A percentile compares a stretch with the other conserved stretches of the same genome.
These are phyloP conservation scores for Hemileccinum impolitum DNA, from an alignment of 768 basidiomycete genomes.

Conservation along the genomic window DNA sequence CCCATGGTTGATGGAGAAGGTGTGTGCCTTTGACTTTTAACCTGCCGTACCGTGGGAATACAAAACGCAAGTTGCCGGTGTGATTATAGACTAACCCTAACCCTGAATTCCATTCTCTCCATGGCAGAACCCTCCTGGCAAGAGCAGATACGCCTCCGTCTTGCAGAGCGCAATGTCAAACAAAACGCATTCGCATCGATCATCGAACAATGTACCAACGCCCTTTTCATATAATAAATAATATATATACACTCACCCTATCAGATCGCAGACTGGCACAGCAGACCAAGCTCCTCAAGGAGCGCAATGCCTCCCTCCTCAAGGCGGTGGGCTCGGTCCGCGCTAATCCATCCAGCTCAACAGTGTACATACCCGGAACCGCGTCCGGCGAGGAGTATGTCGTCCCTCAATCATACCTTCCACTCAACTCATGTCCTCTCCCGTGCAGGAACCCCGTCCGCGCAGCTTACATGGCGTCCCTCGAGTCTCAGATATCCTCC, in stretches of 20 bases:
- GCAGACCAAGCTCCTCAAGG: slow-evolving; percentile 87
- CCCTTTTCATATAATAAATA: too few species aligned
- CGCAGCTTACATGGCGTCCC: slow-evolving; percentile 83
- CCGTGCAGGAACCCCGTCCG: slow-evolving; percentile 71
- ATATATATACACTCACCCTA: slow-evolving; percentile 12
- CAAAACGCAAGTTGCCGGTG: slow-evolving; percentile 19
- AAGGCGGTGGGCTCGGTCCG: slow-evolving; percentile 78
- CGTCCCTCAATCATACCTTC: not conserved
- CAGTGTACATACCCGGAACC: slow-evolving; percentile 56
- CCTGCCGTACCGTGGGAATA: slow-evolving; percentile 21
- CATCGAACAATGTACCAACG: slow-evolving; percentile 84
- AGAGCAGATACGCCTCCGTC: slow-evolving; percentile 71
- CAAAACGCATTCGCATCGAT: slow-evolving; percentile 80
- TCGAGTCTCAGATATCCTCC: slow-evolving; percentile 91
- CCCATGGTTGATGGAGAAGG: slow-evolving; percentile 50
- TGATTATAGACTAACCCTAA: slow-evolving; percentile 21
- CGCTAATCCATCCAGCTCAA: slow-evolving; percentile 56
- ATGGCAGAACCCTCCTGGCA: slow-evolving; percentile 88
- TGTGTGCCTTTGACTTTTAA: slow-evolving; percentile 1
- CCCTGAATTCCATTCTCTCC: slow-evolving; percentile 12
- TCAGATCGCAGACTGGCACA: slow-evolving; percentile 89
- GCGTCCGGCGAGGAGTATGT: slow-evolving; percentile 66
- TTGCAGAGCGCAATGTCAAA: slow-evolving; percentile 78
- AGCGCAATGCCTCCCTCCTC: slow-evolving; percentile 85
- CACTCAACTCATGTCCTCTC: not conserved